Percentiles rank a stretch among this genome's conserved stretches.
Evolutionary conservation across 2,329 filamentous ascomycete genomes (phyloP).

Genomic region (Trichoderma atrobrunneum): DNA sequence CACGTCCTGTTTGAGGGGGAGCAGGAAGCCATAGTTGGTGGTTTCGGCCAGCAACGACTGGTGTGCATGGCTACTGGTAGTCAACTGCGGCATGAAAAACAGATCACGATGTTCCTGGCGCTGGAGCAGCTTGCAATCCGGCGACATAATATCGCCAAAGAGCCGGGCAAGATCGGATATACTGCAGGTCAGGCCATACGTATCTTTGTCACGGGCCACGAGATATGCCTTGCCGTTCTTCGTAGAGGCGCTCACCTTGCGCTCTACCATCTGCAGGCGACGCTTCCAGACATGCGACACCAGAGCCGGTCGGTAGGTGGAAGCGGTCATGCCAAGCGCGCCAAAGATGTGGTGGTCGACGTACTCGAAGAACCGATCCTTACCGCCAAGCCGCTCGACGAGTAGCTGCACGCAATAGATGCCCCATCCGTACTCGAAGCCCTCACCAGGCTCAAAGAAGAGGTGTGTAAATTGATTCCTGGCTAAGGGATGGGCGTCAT

Average conservation of each 20-base stretch:
- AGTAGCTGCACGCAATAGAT: background rate
- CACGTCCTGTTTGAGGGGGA: background rate
- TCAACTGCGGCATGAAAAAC: background rate
- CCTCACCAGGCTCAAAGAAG: background rate
- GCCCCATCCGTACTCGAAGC: background rate
- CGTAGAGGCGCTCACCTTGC: background rate
- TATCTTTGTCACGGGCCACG: background rate
- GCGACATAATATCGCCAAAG: background rate
- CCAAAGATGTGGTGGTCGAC: background rate
- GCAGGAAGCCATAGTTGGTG: background rate
- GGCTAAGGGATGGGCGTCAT: background rate
- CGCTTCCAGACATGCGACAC: background rate
- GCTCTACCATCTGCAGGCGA: background rate
- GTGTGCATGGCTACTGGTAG: background rate
- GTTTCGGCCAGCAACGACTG: background rate
- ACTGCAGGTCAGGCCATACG: background rate
- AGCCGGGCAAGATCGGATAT: background rate
- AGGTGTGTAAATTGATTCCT: background rate
- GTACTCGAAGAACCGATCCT: background rate
- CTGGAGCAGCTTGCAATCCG: background rate
- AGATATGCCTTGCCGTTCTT: background rate
- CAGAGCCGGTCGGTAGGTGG: background rate
- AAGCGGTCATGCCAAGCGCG: background rate
- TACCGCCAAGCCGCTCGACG: background rate
- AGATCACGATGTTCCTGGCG: background rate